phyloP scores from a whole-genome alignment of 768 basidiomycete species.

The Hericium erinaceus region DNA sequence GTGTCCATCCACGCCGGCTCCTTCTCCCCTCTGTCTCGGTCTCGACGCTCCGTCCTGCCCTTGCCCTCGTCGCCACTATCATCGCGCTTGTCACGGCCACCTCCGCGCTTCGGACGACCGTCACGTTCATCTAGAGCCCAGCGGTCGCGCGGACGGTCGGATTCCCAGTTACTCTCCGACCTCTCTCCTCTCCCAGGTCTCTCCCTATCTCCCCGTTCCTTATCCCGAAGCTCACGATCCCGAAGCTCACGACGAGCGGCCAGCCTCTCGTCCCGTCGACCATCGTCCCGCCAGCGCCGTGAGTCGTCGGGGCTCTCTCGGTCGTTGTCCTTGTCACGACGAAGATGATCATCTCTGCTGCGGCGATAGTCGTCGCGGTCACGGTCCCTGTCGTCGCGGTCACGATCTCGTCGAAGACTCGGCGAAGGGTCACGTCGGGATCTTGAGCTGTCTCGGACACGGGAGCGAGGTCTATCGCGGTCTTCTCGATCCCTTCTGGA shows the following conservation, averaged over 20 bases:
- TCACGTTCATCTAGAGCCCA: slow-evolving; percentile 68
- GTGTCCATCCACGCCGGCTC: slow-evolving; percentile 93
- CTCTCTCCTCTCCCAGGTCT: slow-evolving; percentile 34
- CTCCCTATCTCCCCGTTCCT: slow-evolving; percentile 32
- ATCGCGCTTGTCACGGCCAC: slow-evolving; percentile 55
- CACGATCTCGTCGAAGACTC: slow-evolving; percentile 26
- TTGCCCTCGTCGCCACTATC: slow-evolving; percentile 38
- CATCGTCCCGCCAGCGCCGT: slow-evolving; percentile 76
- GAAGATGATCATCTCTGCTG: slow-evolving; percentile 30
- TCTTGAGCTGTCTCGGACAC: slow-evolving; percentile 53
- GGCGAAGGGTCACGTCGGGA: slow-evolving; percentile 49
- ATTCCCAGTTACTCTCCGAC: slow-evolving; percentile 14
- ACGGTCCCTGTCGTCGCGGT: slow-evolving; percentile 23
- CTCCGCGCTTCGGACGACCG: slow-evolving; percentile 45
- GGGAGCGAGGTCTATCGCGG: slow-evolving; percentile 56
- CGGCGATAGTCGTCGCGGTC: slow-evolving; percentile 27
- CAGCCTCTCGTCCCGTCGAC: slow-evolving; percentile 69
- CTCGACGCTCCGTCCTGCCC: slow-evolving; percentile 37
- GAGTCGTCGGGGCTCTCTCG: slow-evolving; percentile 57
- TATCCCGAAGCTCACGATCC: slow-evolving; percentile 28
- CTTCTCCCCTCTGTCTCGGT: slow-evolving; percentile 59
- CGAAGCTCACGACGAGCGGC: slow-evolving; percentile 47
- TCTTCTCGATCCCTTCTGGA: slow-evolving; percentile 54
- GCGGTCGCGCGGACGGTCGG: slow-evolving; percentile 25
- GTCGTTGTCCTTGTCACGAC: slow-evolving; percentile 32